These are phyloP conservation scores for Acacia acuminata DNA, from an alignment of 306 rosid genomes.

Conservation along the genomic window DNA sequence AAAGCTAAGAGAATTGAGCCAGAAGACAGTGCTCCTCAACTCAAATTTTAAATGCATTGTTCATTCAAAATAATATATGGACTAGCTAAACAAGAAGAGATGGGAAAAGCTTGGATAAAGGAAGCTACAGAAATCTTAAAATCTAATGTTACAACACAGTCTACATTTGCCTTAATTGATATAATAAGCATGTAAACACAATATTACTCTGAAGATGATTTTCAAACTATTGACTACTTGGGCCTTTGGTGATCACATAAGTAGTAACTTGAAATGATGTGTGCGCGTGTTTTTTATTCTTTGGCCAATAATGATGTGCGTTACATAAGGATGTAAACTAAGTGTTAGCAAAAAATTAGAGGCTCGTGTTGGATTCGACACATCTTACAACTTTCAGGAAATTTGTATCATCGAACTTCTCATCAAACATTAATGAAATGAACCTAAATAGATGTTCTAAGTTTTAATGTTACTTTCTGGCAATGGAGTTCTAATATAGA, in stretches of 20 bases:
- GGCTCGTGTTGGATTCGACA: background rate
- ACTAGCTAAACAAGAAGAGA: background rate
- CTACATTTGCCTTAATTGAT: background rate
- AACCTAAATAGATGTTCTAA: background rate
- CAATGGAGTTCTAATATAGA: slow-evolving; percentile 1
- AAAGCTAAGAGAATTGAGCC: background rate
- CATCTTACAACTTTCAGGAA: slow-evolving; percentile 4
- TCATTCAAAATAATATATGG: background rate
- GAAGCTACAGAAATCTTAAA: background rate
- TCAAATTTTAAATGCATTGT: background rate
- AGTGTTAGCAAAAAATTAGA: background rate
- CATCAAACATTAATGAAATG: background rate
- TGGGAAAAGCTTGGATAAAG: background rate
- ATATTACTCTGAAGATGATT: background rate
- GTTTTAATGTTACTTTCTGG: background rate
- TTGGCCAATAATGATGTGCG: background rate
- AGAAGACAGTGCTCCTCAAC: background rate
- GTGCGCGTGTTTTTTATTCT: background rate
- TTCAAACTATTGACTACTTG: background rate
- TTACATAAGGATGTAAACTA: background rate
- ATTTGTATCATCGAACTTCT: background rate
- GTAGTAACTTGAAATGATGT: background rate
- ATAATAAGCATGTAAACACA: background rate
- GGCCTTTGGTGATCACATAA: background rate
- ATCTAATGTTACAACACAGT: background rate